Percentiles rank a stretch among this genome's conserved stretches.
phyloP scores from a whole-genome alignment of 352 stramenopile species.

The Globisporangium nunn region DNA sequence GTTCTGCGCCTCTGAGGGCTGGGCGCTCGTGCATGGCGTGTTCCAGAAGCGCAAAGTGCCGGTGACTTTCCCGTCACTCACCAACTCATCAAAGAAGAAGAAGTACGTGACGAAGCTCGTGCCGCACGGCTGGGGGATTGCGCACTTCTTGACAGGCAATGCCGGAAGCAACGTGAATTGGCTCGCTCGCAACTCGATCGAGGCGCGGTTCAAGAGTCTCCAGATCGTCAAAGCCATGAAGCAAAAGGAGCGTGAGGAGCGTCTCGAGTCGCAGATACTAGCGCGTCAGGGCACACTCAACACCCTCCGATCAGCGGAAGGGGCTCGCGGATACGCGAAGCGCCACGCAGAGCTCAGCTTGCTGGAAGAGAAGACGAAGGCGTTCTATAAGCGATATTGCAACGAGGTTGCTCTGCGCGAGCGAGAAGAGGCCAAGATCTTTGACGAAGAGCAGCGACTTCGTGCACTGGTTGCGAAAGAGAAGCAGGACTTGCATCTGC shows the following conservation, averaged over 20 bases:
- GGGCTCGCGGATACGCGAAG: constrained; percentile 61
- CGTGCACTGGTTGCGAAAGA: constrained; percentile 39
- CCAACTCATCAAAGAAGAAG: constrained; percentile 12
- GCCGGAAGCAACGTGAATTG: constrained; percentile 33
- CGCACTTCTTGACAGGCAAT: constrained; percentile 55
- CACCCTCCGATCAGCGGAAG: constrained; percentile 53
- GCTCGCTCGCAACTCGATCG: constrained; percentile 57
- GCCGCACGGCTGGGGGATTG: constrained; percentile 72
- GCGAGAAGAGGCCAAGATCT: constrained; percentile 38
- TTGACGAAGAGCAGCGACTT: constrained; percentile 38
- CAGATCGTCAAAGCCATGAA: constrained; percentile 60
- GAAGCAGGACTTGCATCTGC: constrained; percentile 24
- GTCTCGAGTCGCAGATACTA: constrained; percentile 53
- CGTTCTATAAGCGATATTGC: constrained; percentile 38
- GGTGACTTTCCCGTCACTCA: constrained; percentile 13
- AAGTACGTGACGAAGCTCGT: constrained; percentile 24
- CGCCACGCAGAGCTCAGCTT: constrained; percentile 51
- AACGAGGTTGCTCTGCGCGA: constrained; percentile 31
- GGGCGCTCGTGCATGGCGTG: constrained; percentile 70
- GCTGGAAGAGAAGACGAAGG: constrained; percentile 48
- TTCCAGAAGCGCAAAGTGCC: constrained; percentile 43
- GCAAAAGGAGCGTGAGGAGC: constrained; percentile 59
- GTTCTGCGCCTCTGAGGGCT: constrained; percentile 66
- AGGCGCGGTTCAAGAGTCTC: constrained; percentile 69
- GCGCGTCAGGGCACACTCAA: constrained; percentile 63